Evolutionary conservation across 371 early-diverging fungal genomes (phyloP).

Genomic region (Syncephalastrum monosporum): DNA sequence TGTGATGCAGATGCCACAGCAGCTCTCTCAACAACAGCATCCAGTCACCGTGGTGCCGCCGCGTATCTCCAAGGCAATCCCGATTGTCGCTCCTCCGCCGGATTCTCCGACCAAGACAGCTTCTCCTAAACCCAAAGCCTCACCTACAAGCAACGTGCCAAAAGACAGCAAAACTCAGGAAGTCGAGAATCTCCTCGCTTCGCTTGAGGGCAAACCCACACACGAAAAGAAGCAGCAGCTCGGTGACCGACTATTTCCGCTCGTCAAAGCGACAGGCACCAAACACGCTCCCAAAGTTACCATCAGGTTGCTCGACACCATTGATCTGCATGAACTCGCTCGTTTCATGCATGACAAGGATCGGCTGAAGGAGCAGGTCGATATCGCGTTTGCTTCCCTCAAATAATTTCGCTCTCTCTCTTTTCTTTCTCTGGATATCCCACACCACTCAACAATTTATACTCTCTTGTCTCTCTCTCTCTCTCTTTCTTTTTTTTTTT

Average conservation of each 20-base stretch:
- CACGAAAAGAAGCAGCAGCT: conserved; percentile 44
- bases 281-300: conserved; percentile 38
- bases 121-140: conserved; percentile 6
- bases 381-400: conserved; percentile 25
- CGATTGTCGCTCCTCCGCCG: conserved; percentile 26
- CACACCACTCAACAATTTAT: conserved; percentile 1
- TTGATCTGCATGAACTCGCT: conserved; percentile 31
- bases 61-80: conserved; percentile 40
- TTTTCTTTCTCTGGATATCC: conserved; percentile 8
- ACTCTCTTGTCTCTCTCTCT: conserved; percentile 1
- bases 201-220: conserved; percentile 31
- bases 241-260: conserved; percentile 45
- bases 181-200: conserved; percentile 22
- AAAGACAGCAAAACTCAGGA: conserved; percentile 8
- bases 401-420: conserved; percentile 3
- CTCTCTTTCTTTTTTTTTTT: conserved; percentile 5
- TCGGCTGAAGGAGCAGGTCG: conserved; percentile 29
- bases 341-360: conserved; percentile 38
- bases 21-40: too few species aligned
- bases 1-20: too few species aligned
- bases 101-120: conserved; percentile 23
- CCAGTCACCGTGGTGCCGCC: conserved; percentile 6
- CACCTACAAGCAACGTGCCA: conserved; percentile 2
- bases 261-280: conserved; percentile 42
- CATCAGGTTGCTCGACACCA: conserved; percentile 32